Evolutionary conservation across 2,329 filamentous ascomycete species (phyloP), one percentile per base, ranked within the genome.

Genomic region (Clonostachys byssicola): DNA sequence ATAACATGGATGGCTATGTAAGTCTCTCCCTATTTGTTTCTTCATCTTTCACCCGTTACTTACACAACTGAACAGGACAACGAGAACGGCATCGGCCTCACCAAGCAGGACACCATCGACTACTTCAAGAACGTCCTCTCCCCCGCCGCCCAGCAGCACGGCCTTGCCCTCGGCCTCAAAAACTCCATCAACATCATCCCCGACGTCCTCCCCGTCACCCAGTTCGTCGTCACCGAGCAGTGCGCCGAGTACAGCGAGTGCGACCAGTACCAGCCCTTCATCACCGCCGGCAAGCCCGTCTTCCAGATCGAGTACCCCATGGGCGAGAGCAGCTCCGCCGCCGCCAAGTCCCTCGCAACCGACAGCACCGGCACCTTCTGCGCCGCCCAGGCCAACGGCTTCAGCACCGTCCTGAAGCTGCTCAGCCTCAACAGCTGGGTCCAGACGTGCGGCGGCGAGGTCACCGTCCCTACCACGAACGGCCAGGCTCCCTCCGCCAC

Each of bases 161-260:
- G 47, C 12, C 55, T 65, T 13, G 56, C 64, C 20, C 49, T 65
- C 20, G 61, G 63, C n/a, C 63, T 65, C 43, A 65, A 65, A 54
- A 65, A 65, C 44, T 60, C 61, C 8, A 53, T 55, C 4, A 53
- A 57, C 23, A 56, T 64, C 34, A 56, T 60, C 17, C 23, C 49
- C 3, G 44, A 53, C 23, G 55, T 65, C 5, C 52, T 55, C 23
- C 51, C 49, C 20, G 45, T 47, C n/a, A 55, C 63, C 17, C 63
- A 65, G 50, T 65, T 65, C 49, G 62, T 61, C 33, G 54, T 70
- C 50, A 52, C 71, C 54, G 52, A 71, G 51, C 55, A 67, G 54
- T 72, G 59, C 48, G 52, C 59, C 33, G 56, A 60, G 38, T 57
- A 52, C 43, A 54, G 51, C 16, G 63, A 63, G 40, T 65, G 62